A percentile compares a stretch with the other conserved stretches of the same genome.
Conservation (phyloP, 1,284 basidiomycete species). For the Puccinia coronata region DNA sequence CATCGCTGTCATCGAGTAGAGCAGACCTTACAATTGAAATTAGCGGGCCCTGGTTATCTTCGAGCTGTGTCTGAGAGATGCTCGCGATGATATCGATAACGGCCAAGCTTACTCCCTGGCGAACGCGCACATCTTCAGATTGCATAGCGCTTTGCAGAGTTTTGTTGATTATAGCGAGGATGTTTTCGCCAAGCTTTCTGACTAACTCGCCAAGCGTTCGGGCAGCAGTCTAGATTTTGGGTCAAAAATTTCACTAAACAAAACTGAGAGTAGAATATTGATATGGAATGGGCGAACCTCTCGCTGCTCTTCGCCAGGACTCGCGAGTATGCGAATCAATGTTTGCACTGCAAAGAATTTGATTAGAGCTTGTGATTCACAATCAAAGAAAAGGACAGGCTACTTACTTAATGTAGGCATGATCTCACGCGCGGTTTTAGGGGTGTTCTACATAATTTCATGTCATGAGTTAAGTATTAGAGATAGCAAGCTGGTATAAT, state of each 20-base stretch:
- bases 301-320: constrained; percentile 43
- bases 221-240: constrained; percentile 62
- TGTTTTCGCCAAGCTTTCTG: constrained; percentile 92
- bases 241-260: constrained; percentile 5
- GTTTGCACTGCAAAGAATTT: constrained; percentile 37
- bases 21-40: constrained; percentile 80
- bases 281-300: constrained; percentile 24
- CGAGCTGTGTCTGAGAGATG: constrained; percentile 79
- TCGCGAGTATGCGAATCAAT: constrained; percentile 47
- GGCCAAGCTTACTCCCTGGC: constrained; percentile 85
- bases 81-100: constrained; percentile 88
- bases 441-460: constrained; percentile 38
- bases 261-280: neutral
- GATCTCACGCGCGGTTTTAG: constrained; percentile 80
- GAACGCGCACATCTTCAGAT: constrained; percentile 72
- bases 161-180: constrained; percentile 79
- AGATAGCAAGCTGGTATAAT: neutral
- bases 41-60: constrained; percentile 86
- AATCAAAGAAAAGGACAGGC: neutral
- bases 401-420: constrained; percentile 77
- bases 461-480: neutral
- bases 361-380: neutral
- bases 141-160: constrained; percentile 66
- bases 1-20: constrained; percentile 81
- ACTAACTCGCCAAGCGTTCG: constrained; percentile 84